A percentile compares a stretch with the other conserved stretches of the same genome.
Evolutionary conservation across 2,329 filamentous ascomycete genomes (phyloP).

Genomic region (Pseudodiploospora longispora): DNA sequence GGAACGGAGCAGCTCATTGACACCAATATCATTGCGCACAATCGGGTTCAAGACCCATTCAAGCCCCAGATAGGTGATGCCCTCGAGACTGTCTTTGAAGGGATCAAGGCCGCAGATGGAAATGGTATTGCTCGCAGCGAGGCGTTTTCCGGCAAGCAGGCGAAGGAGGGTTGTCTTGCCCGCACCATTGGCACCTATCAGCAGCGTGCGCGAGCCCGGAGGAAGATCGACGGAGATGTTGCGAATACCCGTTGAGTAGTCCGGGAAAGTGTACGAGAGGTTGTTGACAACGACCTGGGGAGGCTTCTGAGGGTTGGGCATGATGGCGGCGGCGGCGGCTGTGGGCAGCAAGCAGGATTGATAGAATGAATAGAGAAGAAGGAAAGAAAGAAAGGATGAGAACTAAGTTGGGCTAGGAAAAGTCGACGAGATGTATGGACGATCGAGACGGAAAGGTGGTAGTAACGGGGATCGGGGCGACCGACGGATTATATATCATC

Average conservation of each 20-base stretch:
- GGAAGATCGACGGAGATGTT: slow-evolving; percentile 71
- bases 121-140: slow-evolving; percentile 70
- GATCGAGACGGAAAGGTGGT: no score
- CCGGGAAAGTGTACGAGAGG: slow-evolving; percentile 83
- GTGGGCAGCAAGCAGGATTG: neutral
- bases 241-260: slow-evolving; percentile 70
- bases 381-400: neutral
- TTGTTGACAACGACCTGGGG: slow-evolving; percentile 64
- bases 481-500: no score
- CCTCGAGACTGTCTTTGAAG: slow-evolving; percentile 82
- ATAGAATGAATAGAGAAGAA: neutral
- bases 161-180: slow-evolving; percentile 96
- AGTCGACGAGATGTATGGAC: no score
- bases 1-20: slow-evolving; percentile 72
- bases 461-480: no score
- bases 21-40: slow-evolving; percentile 89
- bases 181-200: slow-evolving; percentile 94
- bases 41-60: slow-evolving; percentile 99
- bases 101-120: slow-evolving; percentile 77
- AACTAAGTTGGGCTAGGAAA: neutral
- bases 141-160: slow-evolving; percentile 88
- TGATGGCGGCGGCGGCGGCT: slow-evolving; percentile 4
- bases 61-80: slow-evolving; percentile 91
- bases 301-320: slow-evolving; percentile 8
- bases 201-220: slow-evolving; percentile 73